A percentile compares a stretch with the other conserved stretches of the same genome.
phyloP scores from a whole-genome alignment of 1,139 yeast genomes.

The Lodderomyces parapsilosis region DNA sequence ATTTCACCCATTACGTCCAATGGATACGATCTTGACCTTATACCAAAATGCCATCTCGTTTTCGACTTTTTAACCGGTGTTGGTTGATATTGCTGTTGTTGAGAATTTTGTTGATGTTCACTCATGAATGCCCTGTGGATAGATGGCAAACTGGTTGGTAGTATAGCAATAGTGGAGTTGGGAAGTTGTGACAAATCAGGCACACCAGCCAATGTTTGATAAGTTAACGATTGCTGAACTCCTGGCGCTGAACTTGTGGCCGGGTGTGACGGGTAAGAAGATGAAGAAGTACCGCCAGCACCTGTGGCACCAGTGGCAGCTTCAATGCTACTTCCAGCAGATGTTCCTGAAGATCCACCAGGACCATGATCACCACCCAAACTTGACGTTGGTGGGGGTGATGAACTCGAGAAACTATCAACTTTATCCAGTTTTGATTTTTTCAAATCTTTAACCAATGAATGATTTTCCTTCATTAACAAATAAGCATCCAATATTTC shows the following conservation, averaged over 20 bases:
- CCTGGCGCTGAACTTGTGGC: slow-evolving; percentile 37
- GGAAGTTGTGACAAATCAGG: slow-evolving; percentile 53
- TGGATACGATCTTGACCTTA: slow-evolving; percentile 93
- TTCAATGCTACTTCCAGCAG: neutral
- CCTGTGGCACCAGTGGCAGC: slow-evolving; percentile 18
- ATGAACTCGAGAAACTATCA: slow-evolving; percentile 50
- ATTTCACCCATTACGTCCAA: slow-evolving; percentile 98
- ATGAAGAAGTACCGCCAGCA: slow-evolving; percentile 7
- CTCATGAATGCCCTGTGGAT: slow-evolving; percentile 93
- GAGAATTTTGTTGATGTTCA: slow-evolving; percentile 56
- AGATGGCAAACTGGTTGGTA: slow-evolving; percentile 92
- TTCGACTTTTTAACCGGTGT: slow-evolving; percentile 75
- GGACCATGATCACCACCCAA: slow-evolving; percentile 1
- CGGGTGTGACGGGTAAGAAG: slow-evolving; percentile 5
- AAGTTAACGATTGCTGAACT: slow-evolving; percentile 48
- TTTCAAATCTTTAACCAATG: slow-evolving; percentile 64
- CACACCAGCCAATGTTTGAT: slow-evolving; percentile 50
- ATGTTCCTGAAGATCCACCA: neutral
- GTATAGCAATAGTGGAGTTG: slow-evolving; percentile 76
- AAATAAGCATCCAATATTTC: slow-evolving; percentile 93
- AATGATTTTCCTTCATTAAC: slow-evolving; percentile 80
- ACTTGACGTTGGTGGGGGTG: slow-evolving; percentile 43
- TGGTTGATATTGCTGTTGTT: slow-evolving; percentile 66
- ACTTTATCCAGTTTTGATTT: slow-evolving; percentile 50
- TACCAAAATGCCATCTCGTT: slow-evolving; percentile 99